phyloP scores from a whole-genome alignment of 192 early-diverging fungal genomes.

The Funneliformis mosseae region DNA sequence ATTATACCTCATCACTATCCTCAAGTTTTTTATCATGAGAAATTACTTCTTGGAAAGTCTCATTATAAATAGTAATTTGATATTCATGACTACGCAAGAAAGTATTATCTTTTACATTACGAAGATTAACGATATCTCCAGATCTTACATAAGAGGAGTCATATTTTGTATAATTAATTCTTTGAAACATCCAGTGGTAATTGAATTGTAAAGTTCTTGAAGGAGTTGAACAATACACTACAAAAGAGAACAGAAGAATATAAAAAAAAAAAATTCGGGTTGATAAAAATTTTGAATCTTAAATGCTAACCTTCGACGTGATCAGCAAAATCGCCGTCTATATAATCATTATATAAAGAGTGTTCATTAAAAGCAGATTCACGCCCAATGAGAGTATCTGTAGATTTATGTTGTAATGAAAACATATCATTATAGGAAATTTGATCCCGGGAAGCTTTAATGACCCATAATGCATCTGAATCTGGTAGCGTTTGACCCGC shows the following conservation, averaged over 20 bases:
- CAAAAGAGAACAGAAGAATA: neutral
- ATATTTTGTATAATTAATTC: neutral
- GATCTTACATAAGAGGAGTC: neutral
- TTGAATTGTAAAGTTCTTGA: neutral
- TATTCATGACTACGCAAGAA: neutral
- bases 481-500: neutral
- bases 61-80: neutral
- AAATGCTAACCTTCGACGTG: neutral
- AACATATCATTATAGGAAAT: neutral
- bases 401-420: neutral
- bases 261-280: neutral
- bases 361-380: neutral
- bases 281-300: neutral
- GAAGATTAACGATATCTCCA: neutral
- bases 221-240: neutral
- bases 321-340: neutral
- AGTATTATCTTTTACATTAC: neutral
- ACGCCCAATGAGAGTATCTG: neutral
- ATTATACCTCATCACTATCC: neutral
- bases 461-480: neutral
- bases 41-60: neutral
- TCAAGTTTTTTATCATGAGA: neutral
- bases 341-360: neutral
- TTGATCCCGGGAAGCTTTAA: neutral
- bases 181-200: neutral